Evolutionary conservation across 805 yeast species (phyloP), one percentile per base, ranked within the genome.

Genomic region (Candida nanaspora): DNA sequence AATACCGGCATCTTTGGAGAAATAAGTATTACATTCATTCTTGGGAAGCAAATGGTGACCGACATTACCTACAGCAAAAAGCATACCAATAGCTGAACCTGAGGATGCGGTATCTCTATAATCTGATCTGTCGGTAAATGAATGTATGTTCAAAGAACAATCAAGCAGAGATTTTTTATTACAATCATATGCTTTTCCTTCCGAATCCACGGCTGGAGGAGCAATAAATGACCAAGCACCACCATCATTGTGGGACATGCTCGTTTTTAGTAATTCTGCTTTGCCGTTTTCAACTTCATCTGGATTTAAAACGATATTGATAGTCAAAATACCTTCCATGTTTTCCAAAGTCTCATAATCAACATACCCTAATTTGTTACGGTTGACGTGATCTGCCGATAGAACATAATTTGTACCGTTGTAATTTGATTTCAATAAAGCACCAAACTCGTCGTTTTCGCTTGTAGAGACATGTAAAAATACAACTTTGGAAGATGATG

Each of bases 31-130:
- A 8, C 49, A 46, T 10, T 45, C 40, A 37, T 79, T 75, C 35
- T 55, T 56, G 2, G 54, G 42, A 3, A 70, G 67, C 32, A 91
- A 63, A 8, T 50, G 45, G 23, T 70, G 74, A 6, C 97, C 98
- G 38, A 87, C 96, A 55, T 84, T 88, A 25, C 98, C 98, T n/a
- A 84, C 77, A n/a, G 84, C 97, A 48, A 93, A 68, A 72, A 91
- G 63, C 63, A 88, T 63, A 1, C 98, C 98, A 16, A 82, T 70
- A 73, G 68, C 65, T 8, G 65, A 62, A n/a, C 71, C 64, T 11
- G 68, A 59, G 31, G 59, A 46, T 29, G 46, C 42, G 25, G 56
- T 42, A 16, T 45, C 40, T 33, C 47, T 46, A 6, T n/a, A 21
- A 16, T 32, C 27, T 4, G 42, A 43, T 45, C 61, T 50, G 38